Percentiles rank a stretch among this genome's conserved stretches.
Conservation (phyloP, 805 yeast species). For the Wickerhamiella sorbophila region DNA sequence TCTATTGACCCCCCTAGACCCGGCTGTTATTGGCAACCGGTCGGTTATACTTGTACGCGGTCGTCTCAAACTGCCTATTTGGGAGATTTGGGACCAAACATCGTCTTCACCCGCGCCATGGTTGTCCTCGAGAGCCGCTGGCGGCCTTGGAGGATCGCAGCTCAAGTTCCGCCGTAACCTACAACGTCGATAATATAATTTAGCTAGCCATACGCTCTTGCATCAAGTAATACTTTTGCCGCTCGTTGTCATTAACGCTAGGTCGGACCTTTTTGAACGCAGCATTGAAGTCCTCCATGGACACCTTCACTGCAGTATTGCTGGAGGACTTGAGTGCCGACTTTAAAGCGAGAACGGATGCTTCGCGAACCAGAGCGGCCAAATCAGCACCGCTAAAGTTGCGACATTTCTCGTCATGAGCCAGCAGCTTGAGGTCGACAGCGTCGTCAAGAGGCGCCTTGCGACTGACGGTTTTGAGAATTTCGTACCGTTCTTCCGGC, state of each 20-base stretch:
- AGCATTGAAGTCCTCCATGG: slow-evolving; percentile 45
- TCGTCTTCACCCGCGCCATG: slow-evolving; percentile 30
- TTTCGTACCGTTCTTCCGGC: slow-evolving; percentile 64
- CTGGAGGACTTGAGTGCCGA: slow-evolving; percentile 22
- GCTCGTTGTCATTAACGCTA: slow-evolving; percentile 76
- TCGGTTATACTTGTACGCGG: slow-evolving; percentile 36
- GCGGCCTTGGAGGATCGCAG: slow-evolving; percentile 35
- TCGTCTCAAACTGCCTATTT: slow-evolving; percentile 48
- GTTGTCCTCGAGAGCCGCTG: slow-evolving; percentile 22
- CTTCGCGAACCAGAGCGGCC: slow-evolving; percentile 81
- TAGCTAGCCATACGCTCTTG: slow-evolving; percentile 45
- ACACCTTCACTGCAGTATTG: slow-evolving; percentile 36
- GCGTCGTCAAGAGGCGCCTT: slow-evolving; percentile 56
- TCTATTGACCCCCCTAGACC: slow-evolving; percentile 35
- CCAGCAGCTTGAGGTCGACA: slow-evolving; percentile 49
- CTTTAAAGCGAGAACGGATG: slow-evolving; percentile 74
- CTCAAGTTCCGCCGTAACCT: slow-evolving; percentile 48
- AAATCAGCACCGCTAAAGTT: slow-evolving; percentile 95
- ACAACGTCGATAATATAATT: slow-evolving; percentile 17
- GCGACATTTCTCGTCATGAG: slow-evolving; percentile 64
- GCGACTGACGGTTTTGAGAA: slow-evolving; percentile 58
- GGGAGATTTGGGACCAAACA: slow-evolving; percentile 32
- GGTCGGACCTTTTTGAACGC: slow-evolving; percentile 75
- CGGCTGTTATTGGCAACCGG: slow-evolving; percentile 7
- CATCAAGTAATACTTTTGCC: slow-evolving; percentile 59